These are phyloP conservation scores for Fusarium mangiferae DNA, from an alignment of 2,329 filamentous ascomycete genomes.

Conservation along the genomic window DNA sequence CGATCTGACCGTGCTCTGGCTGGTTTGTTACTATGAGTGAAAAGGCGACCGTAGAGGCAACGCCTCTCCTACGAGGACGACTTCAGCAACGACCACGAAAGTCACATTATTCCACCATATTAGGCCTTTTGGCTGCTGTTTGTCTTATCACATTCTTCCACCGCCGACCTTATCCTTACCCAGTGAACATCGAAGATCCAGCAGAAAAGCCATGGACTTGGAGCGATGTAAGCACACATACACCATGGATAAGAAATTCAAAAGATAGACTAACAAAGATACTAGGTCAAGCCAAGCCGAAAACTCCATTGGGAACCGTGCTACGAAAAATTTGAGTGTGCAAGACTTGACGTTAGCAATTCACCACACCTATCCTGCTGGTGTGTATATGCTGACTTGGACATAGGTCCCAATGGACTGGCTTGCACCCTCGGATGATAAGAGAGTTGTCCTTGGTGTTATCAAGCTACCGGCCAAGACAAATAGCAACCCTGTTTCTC, in stretches of 20 bases:
- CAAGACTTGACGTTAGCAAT: slow-evolving; percentile 47
- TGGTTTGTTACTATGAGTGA: slow-evolving; percentile 27
- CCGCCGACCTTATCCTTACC: slow-evolving; percentile 14
- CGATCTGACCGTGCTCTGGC: neutral
- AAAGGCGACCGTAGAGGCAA: slow-evolving; percentile 22
- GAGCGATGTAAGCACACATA: slow-evolving; percentile 31
- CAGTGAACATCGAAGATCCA: neutral
- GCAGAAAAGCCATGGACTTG: slow-evolving; percentile 41
- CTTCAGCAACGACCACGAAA: slow-evolving; percentile 10
- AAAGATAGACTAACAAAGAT: neutral
- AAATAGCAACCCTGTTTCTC: slow-evolving; percentile 39
- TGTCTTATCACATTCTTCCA: slow-evolving; percentile 38
- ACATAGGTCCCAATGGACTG: slow-evolving; percentile 51
- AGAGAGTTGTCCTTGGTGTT: slow-evolving; percentile 48
- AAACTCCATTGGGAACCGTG: slow-evolving; percentile 48
- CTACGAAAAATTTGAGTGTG: slow-evolving; percentile 48
- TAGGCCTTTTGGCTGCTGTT: slow-evolving; percentile 35
- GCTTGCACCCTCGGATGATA: slow-evolving; percentile 42
- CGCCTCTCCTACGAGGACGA: slow-evolving; percentile 21
- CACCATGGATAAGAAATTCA: neutral
- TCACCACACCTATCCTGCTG: neutral
- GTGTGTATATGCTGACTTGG: neutral
- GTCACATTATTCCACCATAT: slow-evolving; percentile 1
- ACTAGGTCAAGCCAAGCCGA: slow-evolving; percentile 49
- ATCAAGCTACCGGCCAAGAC: slow-evolving; percentile 48